Conservation (phyloP, 306 rosid species). For the Quercus gilva region DNA sequence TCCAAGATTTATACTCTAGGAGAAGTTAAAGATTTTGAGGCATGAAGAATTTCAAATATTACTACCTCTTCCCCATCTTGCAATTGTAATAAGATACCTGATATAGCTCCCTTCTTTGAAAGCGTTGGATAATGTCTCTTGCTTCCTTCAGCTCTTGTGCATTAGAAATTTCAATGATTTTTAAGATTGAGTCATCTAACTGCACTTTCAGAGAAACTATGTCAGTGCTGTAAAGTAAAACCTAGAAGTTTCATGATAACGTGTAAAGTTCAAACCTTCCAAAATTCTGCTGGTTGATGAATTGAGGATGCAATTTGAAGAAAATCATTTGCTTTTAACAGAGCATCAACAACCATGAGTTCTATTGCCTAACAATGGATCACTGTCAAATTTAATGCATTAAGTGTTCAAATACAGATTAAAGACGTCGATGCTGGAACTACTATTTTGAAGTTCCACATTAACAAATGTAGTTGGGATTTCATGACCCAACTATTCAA, state of each 20-base stretch:
- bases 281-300: conserved; percentile 62
- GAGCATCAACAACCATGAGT: conserved; percentile 78
- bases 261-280: conserved; percentile 62
- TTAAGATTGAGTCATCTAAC: conserved; percentile 75
- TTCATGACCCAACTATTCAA: no score
- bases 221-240: conserved; percentile 9
- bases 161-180: conserved; percentile 45
- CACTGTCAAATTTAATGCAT: not conserved
- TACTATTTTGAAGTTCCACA: not conserved
- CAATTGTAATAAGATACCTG: conserved; percentile 47
- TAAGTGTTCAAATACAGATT: conserved; percentile 1
- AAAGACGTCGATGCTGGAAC: not conserved
- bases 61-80: not conserved
- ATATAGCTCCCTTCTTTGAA: conserved; percentile 75
- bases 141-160: conserved; percentile 29
- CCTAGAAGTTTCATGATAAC: conserved; percentile 10
- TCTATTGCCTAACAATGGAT: conserved; percentile 67
- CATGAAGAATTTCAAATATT: not conserved
- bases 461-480: no score
- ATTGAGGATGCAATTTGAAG: conserved; percentile 57
- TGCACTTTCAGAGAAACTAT: conserved; percentile 35
- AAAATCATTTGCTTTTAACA: conserved; percentile 57
- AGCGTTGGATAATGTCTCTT: conserved; percentile 63
- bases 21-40: not conserved
- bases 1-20: not conserved